Base-by-base conservation (phyloP, 1,284 basidiomycete genomes). In the Hymenochaete sp. region DNA sequence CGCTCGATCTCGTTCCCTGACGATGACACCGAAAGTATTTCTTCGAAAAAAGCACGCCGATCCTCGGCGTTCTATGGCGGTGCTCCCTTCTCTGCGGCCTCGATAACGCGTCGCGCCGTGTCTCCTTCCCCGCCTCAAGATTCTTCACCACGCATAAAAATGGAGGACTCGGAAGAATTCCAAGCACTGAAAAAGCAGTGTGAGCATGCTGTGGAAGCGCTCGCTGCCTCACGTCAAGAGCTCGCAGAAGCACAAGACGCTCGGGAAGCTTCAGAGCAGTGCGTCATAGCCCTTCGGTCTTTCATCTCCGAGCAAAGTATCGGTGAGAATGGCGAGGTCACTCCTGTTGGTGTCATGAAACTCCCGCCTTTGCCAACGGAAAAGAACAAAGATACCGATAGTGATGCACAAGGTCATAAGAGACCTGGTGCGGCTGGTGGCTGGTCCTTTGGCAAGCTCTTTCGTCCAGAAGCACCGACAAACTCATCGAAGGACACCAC, bases 201-300 rank as follows among this genome's bases (percentile, higher is more conserved):
- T n/a, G 14, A 35, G 21, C 14, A n/a, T 6, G 32, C 36, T 18
- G 48, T 79, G 4, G 76, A 79, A 38, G 58, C 64, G 9, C 62
- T 93, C 31, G 77, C 81, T 27, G 71, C 72, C 29, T 70, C 77
- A 4, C 75, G 76, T 49, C 70, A 75, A 45, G 82, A 88, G 50
- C 64, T 93, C 18, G 64, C 61, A 22, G 90, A 93, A 56, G 73
- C 82, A 1, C 82, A 77, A 48, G 92, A 96, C 60, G 89, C 87
- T 2, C 72, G 79, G 36, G 79, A 87, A 56, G 92, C 92, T 6
- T 87, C 82, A n/a, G 91, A 96, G 53, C 75, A 73, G 2, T 93
- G 89, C 57, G 79, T 87, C 50, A 77, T 76, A 45, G 86, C 85
- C 0, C 66, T 96, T 27, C 73, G 90, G 29, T 83, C 82, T 45